These are phyloP conservation scores for Psilocybe cyanescens DNA, from an alignment of 768 basidiomycete genomes.

Conservation along the genomic window DNA sequence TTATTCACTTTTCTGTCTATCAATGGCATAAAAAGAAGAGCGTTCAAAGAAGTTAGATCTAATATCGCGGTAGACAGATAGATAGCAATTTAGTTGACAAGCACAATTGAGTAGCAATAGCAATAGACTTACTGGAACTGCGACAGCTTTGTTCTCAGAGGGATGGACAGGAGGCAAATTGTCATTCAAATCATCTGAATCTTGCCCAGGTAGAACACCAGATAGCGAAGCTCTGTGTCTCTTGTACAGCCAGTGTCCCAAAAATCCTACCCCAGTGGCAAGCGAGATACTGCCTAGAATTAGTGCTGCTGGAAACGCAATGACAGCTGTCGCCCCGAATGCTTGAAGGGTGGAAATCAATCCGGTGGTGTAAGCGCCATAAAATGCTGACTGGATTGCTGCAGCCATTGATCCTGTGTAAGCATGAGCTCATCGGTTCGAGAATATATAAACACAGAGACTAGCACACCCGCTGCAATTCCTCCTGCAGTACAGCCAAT, in stretches of 20 bases:
- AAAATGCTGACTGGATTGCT: constrained; percentile 9
- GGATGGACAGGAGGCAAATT: not conserved
- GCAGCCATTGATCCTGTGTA: constrained; percentile 13
- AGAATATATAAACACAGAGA: not conserved
- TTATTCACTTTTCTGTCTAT: too few species aligned
- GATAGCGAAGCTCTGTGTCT: not conserved
- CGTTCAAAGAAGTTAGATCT: too few species aligned
- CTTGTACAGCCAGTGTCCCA: constrained; percentile 2
- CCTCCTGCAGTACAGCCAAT: constrained; percentile 18
- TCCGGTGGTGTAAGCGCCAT: constrained; percentile 9
- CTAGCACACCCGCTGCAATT: constrained; percentile 12
- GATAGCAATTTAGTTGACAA: too few species aligned
- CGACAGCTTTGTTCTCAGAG: not conserved
- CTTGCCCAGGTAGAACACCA: not conserved
- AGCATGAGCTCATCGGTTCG: not conserved
- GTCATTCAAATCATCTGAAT: not conserved
- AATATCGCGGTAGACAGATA: too few species aligned
- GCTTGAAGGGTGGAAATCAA: constrained; percentile 16
- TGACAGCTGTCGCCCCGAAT: constrained; percentile 16
- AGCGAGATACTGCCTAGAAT: not conserved
- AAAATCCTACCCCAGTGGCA: not conserved
- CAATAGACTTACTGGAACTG: too few species aligned
- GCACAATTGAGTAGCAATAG: too few species aligned
- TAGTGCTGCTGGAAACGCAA: constrained; percentile 7
- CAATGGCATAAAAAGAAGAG: too few species aligned